These are phyloP conservation scores for Agaricus subrufescens DNA, from an alignment of 768 basidiomycete species.

Conservation along the genomic window DNA sequence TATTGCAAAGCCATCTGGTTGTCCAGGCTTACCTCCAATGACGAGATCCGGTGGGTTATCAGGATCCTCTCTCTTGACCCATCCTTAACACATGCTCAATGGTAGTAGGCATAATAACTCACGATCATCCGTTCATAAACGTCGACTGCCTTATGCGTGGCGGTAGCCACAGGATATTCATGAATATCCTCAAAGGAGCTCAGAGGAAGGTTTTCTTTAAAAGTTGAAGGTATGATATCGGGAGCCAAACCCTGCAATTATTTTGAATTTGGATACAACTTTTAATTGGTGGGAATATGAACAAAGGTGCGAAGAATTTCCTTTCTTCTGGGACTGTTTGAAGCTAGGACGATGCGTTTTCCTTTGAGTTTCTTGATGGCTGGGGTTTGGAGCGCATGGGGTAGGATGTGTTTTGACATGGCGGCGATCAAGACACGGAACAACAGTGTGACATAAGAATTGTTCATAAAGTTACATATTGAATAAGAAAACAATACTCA, in stretches of 20 bases:
- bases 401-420: slow-evolving; percentile 47
- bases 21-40: slow-evolving; percentile 52
- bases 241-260: slow-evolving; percentile 32
- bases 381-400: slow-evolving; percentile 60
- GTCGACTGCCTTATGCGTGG: slow-evolving; percentile 31
- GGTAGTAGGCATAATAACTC: slow-evolving; percentile 4
- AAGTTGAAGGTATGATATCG: slow-evolving; percentile 44
- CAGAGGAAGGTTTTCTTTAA: slow-evolving; percentile 72
- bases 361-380: slow-evolving; percentile 59
- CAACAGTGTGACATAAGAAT: neutral
- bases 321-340: slow-evolving; percentile 78
- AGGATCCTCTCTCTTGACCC: slow-evolving; percentile 46
- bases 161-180: slow-evolving; percentile 36
- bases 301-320: slow-evolving; percentile 81
- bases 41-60: slow-evolving; percentile 41
- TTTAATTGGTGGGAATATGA: slow-evolving; percentile 23
- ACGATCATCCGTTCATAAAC: slow-evolving; percentile 35
- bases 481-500: neutral
- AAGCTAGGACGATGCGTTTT: slow-evolving; percentile 82
- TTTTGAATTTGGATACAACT: neutral
- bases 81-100: slow-evolving; percentile 49
- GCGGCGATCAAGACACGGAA: neutral
- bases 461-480: neutral
- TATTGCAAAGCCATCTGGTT: neutral
- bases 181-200: slow-evolving; percentile 57